These are phyloP conservation scores for Volvox carteri DNA, from an alignment of 163 green algal species.

Conservation along the genomic window DNA sequence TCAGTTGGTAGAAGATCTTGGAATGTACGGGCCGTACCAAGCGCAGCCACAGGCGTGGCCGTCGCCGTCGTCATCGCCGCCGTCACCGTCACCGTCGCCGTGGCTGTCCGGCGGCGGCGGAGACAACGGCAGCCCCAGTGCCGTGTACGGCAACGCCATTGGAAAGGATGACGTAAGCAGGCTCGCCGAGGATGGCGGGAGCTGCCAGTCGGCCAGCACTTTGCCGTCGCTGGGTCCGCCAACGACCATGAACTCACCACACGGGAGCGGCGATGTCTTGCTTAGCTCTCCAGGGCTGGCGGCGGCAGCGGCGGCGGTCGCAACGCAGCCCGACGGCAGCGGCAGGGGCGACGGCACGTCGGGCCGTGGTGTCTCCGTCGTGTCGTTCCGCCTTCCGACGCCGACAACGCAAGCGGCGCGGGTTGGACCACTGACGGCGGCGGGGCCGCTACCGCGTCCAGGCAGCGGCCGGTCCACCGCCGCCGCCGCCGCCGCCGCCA, in stretches of 20 bases:
- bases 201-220: not conserved
- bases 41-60: not conserved
- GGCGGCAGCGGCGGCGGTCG: not conserved
- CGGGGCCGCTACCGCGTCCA: not conserved
- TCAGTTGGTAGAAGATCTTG: not conserved
- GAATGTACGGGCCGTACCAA: not conserved
- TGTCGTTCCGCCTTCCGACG: conserved; percentile 22
- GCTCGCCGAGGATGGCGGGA: not conserved
- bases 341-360: not conserved
- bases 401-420: not conserved
- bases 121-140: not conserved
- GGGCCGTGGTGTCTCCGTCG: not conserved
- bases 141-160: not conserved
- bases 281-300: too few species aligned
- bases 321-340: not conserved
- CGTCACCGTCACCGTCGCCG: not conserved
- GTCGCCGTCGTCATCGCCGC: not conserved
- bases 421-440: not conserved
- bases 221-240: not conserved
- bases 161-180: not conserved
- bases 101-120: not conserved
- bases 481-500: not conserved
- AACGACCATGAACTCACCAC: not conserved
- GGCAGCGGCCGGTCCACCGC: not conserved
- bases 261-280: too few species aligned